phyloP scores from a whole-genome alignment of 768 basidiomycete genomes.

The Pisolithus albus region DNA sequence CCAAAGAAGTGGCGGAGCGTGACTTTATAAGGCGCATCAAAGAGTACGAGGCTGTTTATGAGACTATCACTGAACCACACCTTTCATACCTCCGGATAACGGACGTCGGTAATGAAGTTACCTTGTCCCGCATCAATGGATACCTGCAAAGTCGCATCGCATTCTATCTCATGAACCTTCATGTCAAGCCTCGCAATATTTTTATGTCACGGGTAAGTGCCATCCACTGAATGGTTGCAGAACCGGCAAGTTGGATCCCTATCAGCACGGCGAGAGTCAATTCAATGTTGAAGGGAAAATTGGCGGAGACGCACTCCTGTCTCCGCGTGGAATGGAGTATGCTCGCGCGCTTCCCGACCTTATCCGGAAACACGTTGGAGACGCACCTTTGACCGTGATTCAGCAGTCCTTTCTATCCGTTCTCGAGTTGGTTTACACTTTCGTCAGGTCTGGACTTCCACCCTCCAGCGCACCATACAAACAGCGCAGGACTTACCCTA shows the following conservation, averaged over 20 bases:
- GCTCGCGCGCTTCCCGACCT: constrained; percentile 79
- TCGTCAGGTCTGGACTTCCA: constrained; percentile 97
- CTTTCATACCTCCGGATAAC: constrained; percentile 87
- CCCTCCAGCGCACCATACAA: constrained; percentile 85
- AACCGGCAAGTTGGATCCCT: constrained; percentile 5
- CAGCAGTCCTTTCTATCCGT: background rate
- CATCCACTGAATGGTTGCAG: constrained; percentile 1
- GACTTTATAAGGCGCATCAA: constrained; percentile 91
- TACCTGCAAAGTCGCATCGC: constrained; percentile 96
- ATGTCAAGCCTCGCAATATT: constrained; percentile 93
- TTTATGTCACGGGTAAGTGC: constrained; percentile 83
- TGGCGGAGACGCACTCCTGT: constrained; percentile 92
- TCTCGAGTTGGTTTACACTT: background rate
- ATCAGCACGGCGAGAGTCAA: constrained; percentile 94
- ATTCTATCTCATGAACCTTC: constrained; percentile 97
- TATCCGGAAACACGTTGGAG: constrained; percentile 86
- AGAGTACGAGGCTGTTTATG: constrained; percentile 92
- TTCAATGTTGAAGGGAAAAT: constrained; percentile 96
- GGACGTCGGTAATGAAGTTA: constrained; percentile 90
- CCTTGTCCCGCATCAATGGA: constrained; percentile 80
- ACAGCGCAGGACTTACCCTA: constrained; percentile 80
- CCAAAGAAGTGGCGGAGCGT: constrained; percentile 73
- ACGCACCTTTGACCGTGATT: constrained; percentile 76
- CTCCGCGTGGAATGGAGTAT: constrained; percentile 78
- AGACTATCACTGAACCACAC: constrained; percentile 88